These are phyloP conservation scores for Ceratobasidium sp. DNA, from an alignment of 1,284 basidiomycete species.

Conservation along the genomic window DNA sequence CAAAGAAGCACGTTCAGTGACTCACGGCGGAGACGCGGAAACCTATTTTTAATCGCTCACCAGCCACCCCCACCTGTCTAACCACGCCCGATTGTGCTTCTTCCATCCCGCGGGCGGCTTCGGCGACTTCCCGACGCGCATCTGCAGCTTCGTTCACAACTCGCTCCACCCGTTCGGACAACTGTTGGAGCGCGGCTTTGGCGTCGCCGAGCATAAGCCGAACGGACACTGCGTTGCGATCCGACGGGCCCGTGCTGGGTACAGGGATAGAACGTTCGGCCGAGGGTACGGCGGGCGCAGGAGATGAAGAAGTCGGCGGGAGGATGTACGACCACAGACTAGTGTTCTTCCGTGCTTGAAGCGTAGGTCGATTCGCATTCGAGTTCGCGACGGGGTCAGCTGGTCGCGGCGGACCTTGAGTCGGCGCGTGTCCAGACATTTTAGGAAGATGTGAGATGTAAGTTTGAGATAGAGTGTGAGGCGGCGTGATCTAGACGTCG, in stretches of 20 bases:
- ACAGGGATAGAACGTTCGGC: conserved; percentile 3
- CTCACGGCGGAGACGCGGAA: no score
- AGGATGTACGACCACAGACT: conserved; percentile 34
- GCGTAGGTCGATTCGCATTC: no score
- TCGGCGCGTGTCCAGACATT: no score
- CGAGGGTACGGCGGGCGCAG: not conserved
- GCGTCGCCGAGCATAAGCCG: conserved; percentile 39
- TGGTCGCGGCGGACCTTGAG: no score
- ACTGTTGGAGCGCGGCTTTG: conserved; percentile 29
- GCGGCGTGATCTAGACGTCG: no score
- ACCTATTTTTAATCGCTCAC: conserved; percentile 9
- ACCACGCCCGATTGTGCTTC: conserved; percentile 11
- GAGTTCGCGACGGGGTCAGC: no score
- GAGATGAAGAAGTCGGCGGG: not conserved
- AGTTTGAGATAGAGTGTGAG: no score
- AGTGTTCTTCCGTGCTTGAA: not conserved
- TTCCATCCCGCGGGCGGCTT: conserved; percentile 15
- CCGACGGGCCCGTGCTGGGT: conserved; percentile 12
- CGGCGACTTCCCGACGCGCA: conserved; percentile 26
- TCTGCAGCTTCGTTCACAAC: conserved; percentile 16
- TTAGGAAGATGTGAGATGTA: no score
- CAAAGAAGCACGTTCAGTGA: no score
- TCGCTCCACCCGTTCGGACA: conserved; percentile 38
- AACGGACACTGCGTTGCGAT: conserved; percentile 31
- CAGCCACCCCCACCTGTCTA: not conserved